These are phyloP conservation scores for Pythium coloratum DNA, from an alignment of 352 stramenopile species.

Conservation along the genomic window DNA sequence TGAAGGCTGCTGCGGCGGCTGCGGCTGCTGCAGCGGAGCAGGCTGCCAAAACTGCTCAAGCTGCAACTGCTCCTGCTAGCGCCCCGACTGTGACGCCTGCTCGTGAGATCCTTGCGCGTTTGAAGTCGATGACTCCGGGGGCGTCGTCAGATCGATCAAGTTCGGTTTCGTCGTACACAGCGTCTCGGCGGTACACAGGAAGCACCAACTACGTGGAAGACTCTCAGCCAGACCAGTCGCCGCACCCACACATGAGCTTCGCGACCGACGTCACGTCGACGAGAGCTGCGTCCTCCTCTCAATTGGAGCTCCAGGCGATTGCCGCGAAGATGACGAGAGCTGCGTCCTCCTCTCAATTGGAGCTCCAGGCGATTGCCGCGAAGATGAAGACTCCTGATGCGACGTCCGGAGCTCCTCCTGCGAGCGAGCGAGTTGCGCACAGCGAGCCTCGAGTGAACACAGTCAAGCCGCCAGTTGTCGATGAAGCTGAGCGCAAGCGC, in stretches of 20 bases:
- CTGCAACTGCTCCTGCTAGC: background rate
- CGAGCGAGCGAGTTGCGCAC: slow-evolving; percentile 24
- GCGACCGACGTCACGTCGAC: slow-evolving; percentile 11
- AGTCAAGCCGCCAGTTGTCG: slow-evolving; percentile 19
- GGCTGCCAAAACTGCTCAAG: background rate
- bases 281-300: slow-evolving; percentile 20
- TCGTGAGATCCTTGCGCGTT: slow-evolving; percentile 21
- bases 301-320: slow-evolving; percentile 20
- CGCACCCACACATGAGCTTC: slow-evolving; percentile 9
- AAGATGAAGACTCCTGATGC: slow-evolving; percentile 30
- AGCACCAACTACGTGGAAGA: slow-evolving; percentile 29
- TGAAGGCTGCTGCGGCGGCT: background rate
- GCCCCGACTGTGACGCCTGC: slow-evolving; percentile 10
- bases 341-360: slow-evolving; percentile 22
- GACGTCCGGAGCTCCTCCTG: background rate
- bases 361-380: slow-evolving; percentile 14
- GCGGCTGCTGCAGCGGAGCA: background rate
- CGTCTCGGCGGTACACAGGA: slow-evolving; percentile 11
- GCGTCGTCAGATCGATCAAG: slow-evolving; percentile 23
- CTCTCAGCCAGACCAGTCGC: slow-evolving; percentile 30
- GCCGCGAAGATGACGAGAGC: slow-evolving; percentile 18
- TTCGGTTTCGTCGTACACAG: slow-evolving; percentile 17
- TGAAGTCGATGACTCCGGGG: slow-evolving; percentile 11
- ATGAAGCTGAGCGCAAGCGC: slow-evolving; percentile 41
- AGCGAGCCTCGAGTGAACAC: slow-evolving; percentile 24